A percentile compares a stretch with the other conserved stretches of the same genome.
phyloP scores from a whole-genome alignment of 108 stramenopile genomes.

The Pseudonitzschia pungens region DNA sequence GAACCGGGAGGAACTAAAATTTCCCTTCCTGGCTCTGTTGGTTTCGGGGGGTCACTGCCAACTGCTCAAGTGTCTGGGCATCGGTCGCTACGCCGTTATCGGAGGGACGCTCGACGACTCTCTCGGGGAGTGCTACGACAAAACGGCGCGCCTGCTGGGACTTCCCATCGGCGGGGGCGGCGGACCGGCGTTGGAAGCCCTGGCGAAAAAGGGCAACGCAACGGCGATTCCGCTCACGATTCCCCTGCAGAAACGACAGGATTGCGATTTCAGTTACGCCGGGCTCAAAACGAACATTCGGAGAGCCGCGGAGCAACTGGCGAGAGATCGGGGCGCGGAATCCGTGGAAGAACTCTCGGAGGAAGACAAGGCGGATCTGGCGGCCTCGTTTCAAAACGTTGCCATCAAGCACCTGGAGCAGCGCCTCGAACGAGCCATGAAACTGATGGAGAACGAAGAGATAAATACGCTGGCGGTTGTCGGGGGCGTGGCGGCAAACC shows the following conservation, averaged over 20 bases:
- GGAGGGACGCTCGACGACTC: slow-evolving; percentile 97
- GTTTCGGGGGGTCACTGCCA: slow-evolving; percentile 97
- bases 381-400: slow-evolving; percentile 91
- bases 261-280: slow-evolving; percentile 94
- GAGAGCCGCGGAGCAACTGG: slow-evolving; percentile 63
- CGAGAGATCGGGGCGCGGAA: slow-evolving; percentile 53
- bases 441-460: slow-evolving; percentile 41
- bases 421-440: slow-evolving; percentile 80
- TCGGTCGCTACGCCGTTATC: slow-evolving; percentile 80
- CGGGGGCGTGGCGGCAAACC: slow-evolving; percentile 97
- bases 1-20: slow-evolving; percentile 53
- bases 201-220: slow-evolving; percentile 85
- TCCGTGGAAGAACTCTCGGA: slow-evolving; percentile 44
- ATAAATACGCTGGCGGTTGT: slow-evolving; percentile 91
- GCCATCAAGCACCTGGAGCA: slow-evolving; percentile 94
- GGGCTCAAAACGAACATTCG: slow-evolving; percentile 93
- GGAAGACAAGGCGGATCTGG: slow-evolving; percentile 81
- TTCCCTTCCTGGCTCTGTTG: slow-evolving; percentile 94
- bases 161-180: slow-evolving; percentile 89
- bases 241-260: slow-evolving; percentile 84
- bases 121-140: slow-evolving; percentile 92
- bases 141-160: slow-evolving; percentile 91
- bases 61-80: slow-evolving; percentile 83
- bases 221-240: slow-evolving; percentile 73
- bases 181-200: slow-evolving; percentile 89